A percentile compares a stretch with the other conserved stretches of the same genome.
Evolutionary conservation across 1,139 yeast genomes (phyloP).

Genomic region (Pneumocystis murina): DNA sequence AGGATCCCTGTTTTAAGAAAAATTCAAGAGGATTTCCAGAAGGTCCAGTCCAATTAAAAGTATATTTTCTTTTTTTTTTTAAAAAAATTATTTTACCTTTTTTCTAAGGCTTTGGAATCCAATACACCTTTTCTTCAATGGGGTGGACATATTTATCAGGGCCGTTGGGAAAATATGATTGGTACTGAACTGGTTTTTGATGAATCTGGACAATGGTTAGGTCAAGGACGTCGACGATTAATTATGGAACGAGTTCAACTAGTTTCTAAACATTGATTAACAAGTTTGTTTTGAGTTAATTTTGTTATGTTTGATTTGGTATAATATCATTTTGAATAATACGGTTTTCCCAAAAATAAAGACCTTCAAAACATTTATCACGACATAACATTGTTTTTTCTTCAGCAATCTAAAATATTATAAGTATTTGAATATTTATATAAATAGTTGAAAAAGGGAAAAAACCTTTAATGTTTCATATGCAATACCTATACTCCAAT

Average conservation of each 20-base stretch:
- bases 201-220: background rate
- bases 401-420: constrained; percentile 31
- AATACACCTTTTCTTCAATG: background rate
- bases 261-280: background rate
- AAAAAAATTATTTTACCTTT: too few relatives aligned
- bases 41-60: too few relatives aligned
- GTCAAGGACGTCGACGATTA: background rate
- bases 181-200: background rate
- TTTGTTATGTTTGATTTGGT: too few relatives aligned
- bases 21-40: background rate
- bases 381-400: constrained; percentile 43
- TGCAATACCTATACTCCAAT: constrained; percentile 57
- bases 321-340: background rate
- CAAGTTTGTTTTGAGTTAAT: too few relatives aligned
- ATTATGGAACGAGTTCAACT: background rate
- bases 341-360: constrained; percentile 7
- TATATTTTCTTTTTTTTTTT: too few relatives aligned
- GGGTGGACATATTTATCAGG: background rate
- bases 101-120: background rate
- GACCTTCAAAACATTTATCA: constrained; percentile 51
- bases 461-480: constrained; percentile 43
- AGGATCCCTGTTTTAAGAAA: background rate
- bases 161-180: background rate
- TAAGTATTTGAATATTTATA: background rate
- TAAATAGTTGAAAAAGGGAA: background rate